These are phyloP conservation scores for Acidiella bohemica DNA, from an alignment of 495 filamentous ascomycete genomes.

Conservation along the genomic window DNA sequence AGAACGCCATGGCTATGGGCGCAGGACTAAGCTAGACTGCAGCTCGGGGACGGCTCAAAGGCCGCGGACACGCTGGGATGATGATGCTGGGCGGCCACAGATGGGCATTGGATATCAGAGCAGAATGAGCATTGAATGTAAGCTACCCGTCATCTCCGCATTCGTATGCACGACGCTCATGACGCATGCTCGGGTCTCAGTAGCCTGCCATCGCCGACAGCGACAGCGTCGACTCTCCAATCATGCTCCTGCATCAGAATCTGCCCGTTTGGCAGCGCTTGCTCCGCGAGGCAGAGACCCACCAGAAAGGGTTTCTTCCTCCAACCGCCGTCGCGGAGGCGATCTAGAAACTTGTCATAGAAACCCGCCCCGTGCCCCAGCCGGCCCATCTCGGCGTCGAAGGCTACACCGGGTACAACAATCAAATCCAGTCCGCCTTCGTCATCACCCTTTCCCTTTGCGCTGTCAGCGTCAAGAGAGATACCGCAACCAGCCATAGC, in stretches of 20 bases:
- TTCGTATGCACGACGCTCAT: no score
- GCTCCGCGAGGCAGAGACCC: conserved; percentile 78
- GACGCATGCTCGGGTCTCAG: conserved; percentile 7
- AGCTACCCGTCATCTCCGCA: not conserved
- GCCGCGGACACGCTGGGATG: no score
- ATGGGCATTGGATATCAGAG: not conserved
- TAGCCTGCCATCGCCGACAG: conserved; percentile 42
- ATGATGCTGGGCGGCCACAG: no score
- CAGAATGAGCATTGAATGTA: not conserved
- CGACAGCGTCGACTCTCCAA: conserved; percentile 52
- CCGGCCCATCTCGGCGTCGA: conserved; percentile 60
- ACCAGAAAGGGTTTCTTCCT: conserved; percentile 53
- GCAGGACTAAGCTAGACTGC: no score
- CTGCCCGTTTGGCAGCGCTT: conserved; percentile 50
- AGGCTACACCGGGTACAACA: conserved; percentile 87
- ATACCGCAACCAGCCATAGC: conserved; percentile 46
- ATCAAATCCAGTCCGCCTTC: conserved; percentile 64
- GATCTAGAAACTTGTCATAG: conserved; percentile 82
- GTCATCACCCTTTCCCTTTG: conserved; percentile 21
- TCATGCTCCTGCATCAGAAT: conserved; percentile 57
- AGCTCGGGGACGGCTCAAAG: no score
- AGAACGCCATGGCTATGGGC: no score
- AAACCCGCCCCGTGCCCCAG: conserved; percentile 94
- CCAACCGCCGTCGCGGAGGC: conserved; percentile 39
- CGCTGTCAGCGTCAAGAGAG: conserved; percentile 9